Conservation (phyloP, 2,329 filamentous ascomycete species). For the Fusarium sp. region DNA sequence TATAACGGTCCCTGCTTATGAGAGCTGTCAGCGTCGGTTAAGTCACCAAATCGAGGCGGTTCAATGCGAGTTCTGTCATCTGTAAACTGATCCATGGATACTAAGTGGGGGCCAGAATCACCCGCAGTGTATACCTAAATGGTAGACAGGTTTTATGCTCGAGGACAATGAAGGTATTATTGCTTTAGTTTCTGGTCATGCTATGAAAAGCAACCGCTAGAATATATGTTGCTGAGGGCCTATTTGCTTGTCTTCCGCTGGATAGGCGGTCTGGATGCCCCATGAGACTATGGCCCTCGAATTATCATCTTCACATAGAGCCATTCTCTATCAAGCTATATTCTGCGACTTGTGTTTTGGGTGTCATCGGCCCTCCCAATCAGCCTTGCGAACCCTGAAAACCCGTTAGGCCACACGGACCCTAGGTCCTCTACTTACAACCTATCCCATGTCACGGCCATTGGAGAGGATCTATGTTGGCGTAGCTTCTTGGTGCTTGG, state of each 20-base stretch:
- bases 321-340: conserved; percentile 15
- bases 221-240: background rate
- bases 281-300: background rate
- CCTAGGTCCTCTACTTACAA: background rate
- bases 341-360: conserved; percentile 6
- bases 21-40: conserved; percentile 10
- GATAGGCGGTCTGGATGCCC: background rate
- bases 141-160: background rate
- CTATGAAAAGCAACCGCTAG: no score
- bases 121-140: conserved; percentile 20
- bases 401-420: conserved; percentile 9
- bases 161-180: no score
- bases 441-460: conserved; percentile 16
- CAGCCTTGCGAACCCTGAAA: conserved; percentile 16
- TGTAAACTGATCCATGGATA: background rate
- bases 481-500: background rate
- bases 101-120: background rate
- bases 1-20: conserved; percentile 10
- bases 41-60: background rate
- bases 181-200: no score
- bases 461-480: conserved; percentile 6
- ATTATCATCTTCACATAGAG: background rate
- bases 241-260: background rate
- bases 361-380: conserved; percentile 3
- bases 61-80: background rate